Conservation (phyloP, 345 rosid species). For the Acer saccharum region DNA sequence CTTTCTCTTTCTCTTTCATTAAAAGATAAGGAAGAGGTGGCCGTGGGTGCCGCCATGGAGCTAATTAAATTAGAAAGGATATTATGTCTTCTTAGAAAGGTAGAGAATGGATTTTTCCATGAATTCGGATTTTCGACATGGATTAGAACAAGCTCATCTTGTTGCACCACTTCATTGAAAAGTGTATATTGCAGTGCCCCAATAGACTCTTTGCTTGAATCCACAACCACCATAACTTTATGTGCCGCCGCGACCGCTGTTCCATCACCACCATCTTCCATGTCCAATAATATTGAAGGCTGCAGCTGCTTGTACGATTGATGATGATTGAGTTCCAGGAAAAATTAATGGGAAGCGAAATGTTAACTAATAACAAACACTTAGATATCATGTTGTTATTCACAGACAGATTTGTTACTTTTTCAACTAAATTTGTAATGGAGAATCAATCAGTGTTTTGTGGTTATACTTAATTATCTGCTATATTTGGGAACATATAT, state of each 20-base stretch:
- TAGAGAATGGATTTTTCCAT: conserved; percentile 60
- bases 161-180: conserved; percentile 60
- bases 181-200: conserved; percentile 77
- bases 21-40: too few species aligned
- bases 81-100: conserved; percentile 38
- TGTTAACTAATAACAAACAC: conserved; percentile 1
- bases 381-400: conserved; percentile 12
- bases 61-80: conserved; percentile 8
- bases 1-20: too few species aligned
- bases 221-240: conserved; percentile 77
- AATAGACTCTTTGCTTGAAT: conserved; percentile 65
- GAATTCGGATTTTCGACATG: conserved; percentile 52
- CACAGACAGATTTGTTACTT: not conserved
- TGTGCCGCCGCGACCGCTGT: conserved; percentile 27
- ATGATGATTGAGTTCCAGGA: not conserved
- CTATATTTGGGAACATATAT: too few species aligned
- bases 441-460: too few species aligned
- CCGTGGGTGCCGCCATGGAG: conserved; percentile 10
- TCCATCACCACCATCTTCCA: not conserved
- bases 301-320: not conserved
- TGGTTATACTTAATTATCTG: too few species aligned
- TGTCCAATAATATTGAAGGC: not conserved
- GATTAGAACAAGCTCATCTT: conserved; percentile 64
- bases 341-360: not conserved
- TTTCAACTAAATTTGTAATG: too few species aligned